Conservation (phyloP, 257 asterid species). For the Thymus mandschuricus region DNA sequence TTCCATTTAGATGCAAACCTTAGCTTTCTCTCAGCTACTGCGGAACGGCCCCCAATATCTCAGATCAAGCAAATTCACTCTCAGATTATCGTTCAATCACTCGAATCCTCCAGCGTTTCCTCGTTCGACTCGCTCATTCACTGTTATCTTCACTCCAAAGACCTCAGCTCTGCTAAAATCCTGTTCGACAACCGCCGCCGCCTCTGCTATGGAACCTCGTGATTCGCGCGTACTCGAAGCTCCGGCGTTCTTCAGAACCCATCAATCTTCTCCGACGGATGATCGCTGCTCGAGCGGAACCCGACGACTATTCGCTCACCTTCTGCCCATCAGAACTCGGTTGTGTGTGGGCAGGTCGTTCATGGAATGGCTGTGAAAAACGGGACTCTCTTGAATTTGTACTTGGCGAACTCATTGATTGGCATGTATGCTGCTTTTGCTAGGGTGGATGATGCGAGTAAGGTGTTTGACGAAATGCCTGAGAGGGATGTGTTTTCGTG, state of each 20-base stretch:
- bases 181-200: conserved; percentile 51
- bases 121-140: conserved; percentile 65
- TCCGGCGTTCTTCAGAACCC: conserved; percentile 47
- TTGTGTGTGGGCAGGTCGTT: conserved; percentile 48
- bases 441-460: conserved; percentile 47
- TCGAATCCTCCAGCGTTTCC: conserved; percentile 36
- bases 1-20: conserved; percentile 31
- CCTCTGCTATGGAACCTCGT: conserved; percentile 65
- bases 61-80: conserved; percentile 73
- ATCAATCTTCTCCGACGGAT: conserved; percentile 52
- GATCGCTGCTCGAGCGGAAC: conserved; percentile 42
- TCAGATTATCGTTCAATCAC: conserved; percentile 46
- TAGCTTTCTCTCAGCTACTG: conserved; percentile 43
- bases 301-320: conserved; percentile 70
- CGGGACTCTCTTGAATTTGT: conserved; percentile 50
- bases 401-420: conserved; percentile 66
- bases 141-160: conserved; percentile 58
- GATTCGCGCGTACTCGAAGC: conserved; percentile 65
- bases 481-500: conserved; percentile 68
- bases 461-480: conserved; percentile 67
- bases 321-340: conserved; percentile 52
- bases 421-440: conserved; percentile 49
- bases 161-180: conserved; percentile 43
- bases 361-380: conserved; percentile 57
- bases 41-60: conserved; percentile 55